Conservation (phyloP, 495 filamentous ascomycete genomes). For the Talaromyces proteolyticus region DNA sequence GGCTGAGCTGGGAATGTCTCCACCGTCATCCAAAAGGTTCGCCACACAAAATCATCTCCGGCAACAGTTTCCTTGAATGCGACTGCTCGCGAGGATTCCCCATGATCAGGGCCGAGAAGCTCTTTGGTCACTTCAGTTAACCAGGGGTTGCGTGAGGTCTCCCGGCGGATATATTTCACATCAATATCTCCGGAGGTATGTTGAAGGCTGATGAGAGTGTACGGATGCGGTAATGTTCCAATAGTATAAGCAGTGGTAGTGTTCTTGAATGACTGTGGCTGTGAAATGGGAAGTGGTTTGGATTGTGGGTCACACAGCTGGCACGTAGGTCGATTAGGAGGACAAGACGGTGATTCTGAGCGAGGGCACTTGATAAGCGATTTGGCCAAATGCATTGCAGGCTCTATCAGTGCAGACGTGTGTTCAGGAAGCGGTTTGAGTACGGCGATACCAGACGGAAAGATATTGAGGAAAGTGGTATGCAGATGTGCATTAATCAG, state of each 20-base stretch:
- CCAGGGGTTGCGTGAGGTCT: constrained; percentile 78
- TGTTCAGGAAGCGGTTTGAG: constrained; percentile 70
- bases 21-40: constrained; percentile 75
- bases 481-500: constrained; percentile 88
- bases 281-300: constrained; percentile 50
- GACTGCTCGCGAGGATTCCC: constrained; percentile 57
- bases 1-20: constrained; percentile 49
- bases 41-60: constrained; percentile 47
- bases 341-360: constrained; percentile 76
- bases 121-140: constrained; percentile 64
- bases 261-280: constrained; percentile 54
- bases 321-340: constrained; percentile 72
- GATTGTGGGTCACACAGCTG: constrained; percentile 57
- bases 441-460: constrained; percentile 67
- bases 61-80: constrained; percentile 81
- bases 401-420: constrained; percentile 63
- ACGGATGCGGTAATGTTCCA: constrained; percentile 85
- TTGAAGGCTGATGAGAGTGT: constrained; percentile 65
- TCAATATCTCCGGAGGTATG: constrained; percentile 47
- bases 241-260: constrained; percentile 67
- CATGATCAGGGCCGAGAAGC: constrained; percentile 53
- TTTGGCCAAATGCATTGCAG: constrained; percentile 63
- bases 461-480: constrained; percentile 75
- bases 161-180: constrained; percentile 64
- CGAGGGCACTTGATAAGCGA: constrained; percentile 68